Evolutionary conservation across 805 yeast species (phyloP), one percentile per base, ranked within the genome.

Genomic region (Barnettozyma wickerhamii): DNA sequence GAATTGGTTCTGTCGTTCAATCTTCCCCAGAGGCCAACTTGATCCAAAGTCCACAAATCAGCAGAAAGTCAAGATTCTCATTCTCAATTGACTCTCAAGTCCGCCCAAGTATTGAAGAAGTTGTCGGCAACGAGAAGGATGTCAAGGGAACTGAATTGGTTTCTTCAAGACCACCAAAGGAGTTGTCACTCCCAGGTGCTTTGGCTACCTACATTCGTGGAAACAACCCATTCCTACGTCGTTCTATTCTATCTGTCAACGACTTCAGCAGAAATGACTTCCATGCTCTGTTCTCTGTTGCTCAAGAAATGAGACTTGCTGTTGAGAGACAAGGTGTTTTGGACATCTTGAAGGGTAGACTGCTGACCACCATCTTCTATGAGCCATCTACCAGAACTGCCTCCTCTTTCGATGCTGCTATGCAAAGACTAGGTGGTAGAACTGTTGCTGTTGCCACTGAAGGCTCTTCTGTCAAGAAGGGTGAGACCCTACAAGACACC

Each of bases 391-490:
- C 99, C 30, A 79, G 99, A 69, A 93, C 99, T 26, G 79, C 95
- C 15, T 81, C 97, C 18, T 93, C 98, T 1, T 95, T 95, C 63
- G 96, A 93, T 64, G 96, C 96, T 55, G 99, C 99, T 46, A 93
- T 93, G 99, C 98, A 93, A 74, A 85, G 99, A 71, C 75, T 93
- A 56, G 99, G 99, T 64, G 99, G 99, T 61, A 80, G 96, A 66
- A 95, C 89, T 53, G 85, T 95, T 52, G 77, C 95, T 41, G 84
- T 93, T 50, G 75, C 85, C 48, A 84, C 93, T 46, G 79, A 77
- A 50, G 75, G 89, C 26, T 90, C 98, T n/a, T 87, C 96, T 19
- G 96, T 90, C 37, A 86, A 88, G 72, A 93, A 93, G 75, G 99
- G 99, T 52, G 99, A 93, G 74, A 85, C 97, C 33, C 74, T 93